Base-by-base conservation (phyloP, 352 stramenopile genomes). In the Globisporangium middletonii region DNA sequence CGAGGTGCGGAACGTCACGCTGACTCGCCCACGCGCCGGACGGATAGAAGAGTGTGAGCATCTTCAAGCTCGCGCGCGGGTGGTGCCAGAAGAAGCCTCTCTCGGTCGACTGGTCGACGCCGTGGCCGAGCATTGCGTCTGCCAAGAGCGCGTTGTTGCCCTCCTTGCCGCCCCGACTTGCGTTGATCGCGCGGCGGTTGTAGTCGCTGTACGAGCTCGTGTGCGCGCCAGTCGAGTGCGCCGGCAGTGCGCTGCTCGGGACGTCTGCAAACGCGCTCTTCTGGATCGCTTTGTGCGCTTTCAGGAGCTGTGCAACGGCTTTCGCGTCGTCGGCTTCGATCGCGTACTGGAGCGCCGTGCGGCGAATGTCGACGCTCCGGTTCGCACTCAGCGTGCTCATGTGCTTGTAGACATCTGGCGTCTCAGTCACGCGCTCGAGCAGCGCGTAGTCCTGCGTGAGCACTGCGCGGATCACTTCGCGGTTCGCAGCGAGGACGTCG, bases 181-280 rank as follows among this genome's bases (percentile, higher is more conserved):
- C 83, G 50, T 92, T 92, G 57, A 92, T 85, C 23, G 82, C 79
- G 16, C 83, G 73, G 0, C 83, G 78, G 59, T 92, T 90, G 65
- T 92, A 92, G 51, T 92, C 83, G 57, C 83, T 92, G 62, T 69
- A 92, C 18, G 71, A 57, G 55, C 83, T 92, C 33, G 83, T 92
- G 57, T 92, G 83, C 50, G 80, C 77, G 1, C 83, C 83, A 0
- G 83, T 92, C 9, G 79, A 88, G 50, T 90, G 79, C 3, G 79
- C 79, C n/a, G 77, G 77, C 30, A 92, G 55, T 6, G 79, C 78
- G 37, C 79, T 69, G 15, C 77, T 73, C 0, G 83, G 83, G 4
- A 51, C 60, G n/a, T 68, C 64, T 2, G 83, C 72, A 8, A 88
- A 55, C 8, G 64, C 46, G n/a, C n/a, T n/a, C n/a, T n/a, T n/a